phyloP scores from a whole-genome alignment of 176 grass and related monocot species.

The Cocos nucifera region DNA sequence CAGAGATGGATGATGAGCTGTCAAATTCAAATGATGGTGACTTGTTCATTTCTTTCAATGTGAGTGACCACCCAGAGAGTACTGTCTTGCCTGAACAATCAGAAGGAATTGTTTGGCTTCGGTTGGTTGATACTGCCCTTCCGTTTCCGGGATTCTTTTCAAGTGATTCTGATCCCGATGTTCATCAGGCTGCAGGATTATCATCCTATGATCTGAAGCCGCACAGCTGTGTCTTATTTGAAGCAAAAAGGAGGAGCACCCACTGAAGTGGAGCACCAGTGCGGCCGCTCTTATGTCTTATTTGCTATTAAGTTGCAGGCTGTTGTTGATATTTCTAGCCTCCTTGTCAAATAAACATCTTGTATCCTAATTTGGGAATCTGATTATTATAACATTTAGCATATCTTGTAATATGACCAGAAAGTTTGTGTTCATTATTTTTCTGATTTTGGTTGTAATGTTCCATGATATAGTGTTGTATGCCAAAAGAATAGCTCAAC shows the following conservation, averaged over 20 bases:
- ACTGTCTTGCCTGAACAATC: constrained; percentile 44
- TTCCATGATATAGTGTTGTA: too few relatives aligned
- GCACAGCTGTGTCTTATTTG: constrained; percentile 79
- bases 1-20: constrained; percentile 22
- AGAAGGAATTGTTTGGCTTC: constrained; percentile 62
- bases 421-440: too few relatives aligned
- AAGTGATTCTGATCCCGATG: constrained; percentile 25
- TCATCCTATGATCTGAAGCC: constrained; percentile 64
- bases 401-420: too few relatives aligned
- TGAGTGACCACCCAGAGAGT: constrained; percentile 20
- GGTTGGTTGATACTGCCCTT: constrained; percentile 90
- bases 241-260: constrained; percentile 34
- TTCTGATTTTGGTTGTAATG: too few relatives aligned
- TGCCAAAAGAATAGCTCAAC: too few relatives aligned
- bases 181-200: constrained; percentile 33
- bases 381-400: too few relatives aligned
- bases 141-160: constrained; percentile 75
- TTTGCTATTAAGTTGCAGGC: too few relatives aligned
- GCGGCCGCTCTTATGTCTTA: too few relatives aligned
- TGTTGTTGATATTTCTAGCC: too few relatives aligned
- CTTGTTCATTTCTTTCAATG: constrained; percentile 81
- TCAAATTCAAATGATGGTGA: constrained; percentile 33
- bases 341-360: too few relatives aligned
- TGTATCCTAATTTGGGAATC: too few relatives aligned
- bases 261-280: too few relatives aligned